Evolutionary conservation across 1,284 basidiomycete species (phyloP).

Genomic region (Laetiporus sulphureus): DNA sequence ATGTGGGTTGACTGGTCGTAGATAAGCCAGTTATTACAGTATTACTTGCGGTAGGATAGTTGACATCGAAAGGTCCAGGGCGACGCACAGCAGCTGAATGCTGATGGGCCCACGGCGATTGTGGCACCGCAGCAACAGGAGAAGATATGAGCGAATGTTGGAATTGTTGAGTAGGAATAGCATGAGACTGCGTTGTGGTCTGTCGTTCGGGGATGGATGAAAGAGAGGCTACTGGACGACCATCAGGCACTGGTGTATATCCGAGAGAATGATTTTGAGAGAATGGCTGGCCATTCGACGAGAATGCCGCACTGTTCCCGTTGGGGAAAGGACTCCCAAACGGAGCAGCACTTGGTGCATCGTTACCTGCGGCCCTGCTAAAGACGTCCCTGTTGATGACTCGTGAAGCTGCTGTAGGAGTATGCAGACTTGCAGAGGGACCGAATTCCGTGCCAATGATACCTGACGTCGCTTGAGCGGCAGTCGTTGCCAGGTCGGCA

Average conservation of each 20-base stretch:
- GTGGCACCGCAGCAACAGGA: conserved; percentile 12
- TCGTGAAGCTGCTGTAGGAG: conserved; percentile 14
- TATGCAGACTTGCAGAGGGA: too few species aligned
- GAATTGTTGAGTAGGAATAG: conserved; percentile 11
- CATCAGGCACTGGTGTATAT: conserved; percentile 18
- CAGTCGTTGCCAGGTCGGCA: too few species aligned
- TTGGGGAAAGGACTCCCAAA: conserved; percentile 15
- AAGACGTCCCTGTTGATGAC: conserved; percentile 20
- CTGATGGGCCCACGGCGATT: conserved; percentile 29
- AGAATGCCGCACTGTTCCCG: conserved; percentile 19
- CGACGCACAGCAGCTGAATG: conserved; percentile 31
- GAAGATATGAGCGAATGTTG: conserved; percentile 17
- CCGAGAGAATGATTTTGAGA: conserved; percentile 25
- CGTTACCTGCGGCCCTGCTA: conserved; percentile 12
- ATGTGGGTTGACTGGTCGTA: conserved; percentile 22
- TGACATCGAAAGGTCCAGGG: conserved; percentile 35
- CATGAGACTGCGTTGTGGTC: conserved; percentile 9
- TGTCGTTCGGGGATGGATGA: conserved; percentile 21
- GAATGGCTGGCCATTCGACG: conserved; percentile 22
- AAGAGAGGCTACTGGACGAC: conserved; percentile 17
- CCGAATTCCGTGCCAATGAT: too few species aligned
- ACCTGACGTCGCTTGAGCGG: too few species aligned
- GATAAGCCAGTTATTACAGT: conserved; percentile 17
- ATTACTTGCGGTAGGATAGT: conserved; percentile 22
- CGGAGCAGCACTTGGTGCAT: conserved; percentile 3